A percentile compares a stretch with the other conserved stretches of the same genome.
Conservation (phyloP, 345 rosid species). For the Ceriops zippeliana region DNA sequence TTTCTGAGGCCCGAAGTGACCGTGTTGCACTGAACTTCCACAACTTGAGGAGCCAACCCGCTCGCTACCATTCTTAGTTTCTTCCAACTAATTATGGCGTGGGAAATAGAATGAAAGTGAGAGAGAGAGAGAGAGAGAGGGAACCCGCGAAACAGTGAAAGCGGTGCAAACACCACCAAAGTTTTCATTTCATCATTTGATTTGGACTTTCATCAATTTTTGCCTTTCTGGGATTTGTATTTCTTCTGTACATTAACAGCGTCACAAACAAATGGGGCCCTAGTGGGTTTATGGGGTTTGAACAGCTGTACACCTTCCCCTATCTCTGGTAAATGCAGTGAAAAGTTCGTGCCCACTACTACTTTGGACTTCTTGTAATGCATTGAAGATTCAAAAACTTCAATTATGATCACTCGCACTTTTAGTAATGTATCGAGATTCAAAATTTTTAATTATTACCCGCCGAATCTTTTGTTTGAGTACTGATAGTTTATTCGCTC, state of each 20-base stretch:
- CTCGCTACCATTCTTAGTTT: too few species aligned
- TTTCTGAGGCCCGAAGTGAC: slow-evolving; percentile 9
- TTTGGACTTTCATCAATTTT: not conserved
- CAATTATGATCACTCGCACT: slow-evolving; percentile 5
- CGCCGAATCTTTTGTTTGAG: slow-evolving; percentile 5
- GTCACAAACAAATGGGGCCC: not conserved
- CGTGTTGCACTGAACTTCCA: slow-evolving; percentile 27
- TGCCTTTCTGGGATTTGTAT: not conserved
- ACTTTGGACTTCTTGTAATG: too few species aligned
- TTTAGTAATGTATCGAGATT: slow-evolving; percentile 12
- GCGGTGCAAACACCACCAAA: not conserved
- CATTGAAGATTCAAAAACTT: too few species aligned
- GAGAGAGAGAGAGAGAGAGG: too few species aligned
- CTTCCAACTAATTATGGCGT: not conserved
- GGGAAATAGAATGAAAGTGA: not conserved
- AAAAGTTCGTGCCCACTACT: slow-evolving; percentile 19
- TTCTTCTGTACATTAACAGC: too few species aligned
- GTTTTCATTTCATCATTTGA: not conserved
- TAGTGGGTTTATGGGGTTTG: slow-evolving; percentile 26
- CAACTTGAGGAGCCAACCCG: slow-evolving; percentile 41
- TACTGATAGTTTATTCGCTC: too few species aligned
- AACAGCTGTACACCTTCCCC: slow-evolving; percentile 42
- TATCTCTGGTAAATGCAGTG: slow-evolving; percentile 29
- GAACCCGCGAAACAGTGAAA: not conserved
- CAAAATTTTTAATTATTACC: slow-evolving; percentile 13